These are phyloP conservation scores for Scleromitrula shiraiana DNA, from an alignment of 2,329 filamentous ascomycete genomes.

Conservation along the genomic window DNA sequence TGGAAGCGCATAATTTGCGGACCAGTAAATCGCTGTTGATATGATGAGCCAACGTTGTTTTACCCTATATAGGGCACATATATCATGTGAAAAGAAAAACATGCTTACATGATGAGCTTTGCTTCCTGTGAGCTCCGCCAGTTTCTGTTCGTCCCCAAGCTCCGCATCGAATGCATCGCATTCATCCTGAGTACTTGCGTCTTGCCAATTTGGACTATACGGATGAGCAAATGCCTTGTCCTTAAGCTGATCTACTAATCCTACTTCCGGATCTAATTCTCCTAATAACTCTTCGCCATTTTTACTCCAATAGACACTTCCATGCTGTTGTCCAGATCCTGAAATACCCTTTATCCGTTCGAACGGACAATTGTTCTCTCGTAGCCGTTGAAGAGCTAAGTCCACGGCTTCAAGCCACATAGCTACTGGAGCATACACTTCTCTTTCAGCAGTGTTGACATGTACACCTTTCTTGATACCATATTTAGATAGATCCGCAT, in stretches of 20 bases:
- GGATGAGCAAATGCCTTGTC: constrained; percentile 67
- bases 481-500: constrained; percentile 73
- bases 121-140: constrained; percentile 80
- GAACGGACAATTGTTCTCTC: constrained; percentile 63
- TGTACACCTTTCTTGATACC: constrained; percentile 81
- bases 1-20: constrained; percentile 89
- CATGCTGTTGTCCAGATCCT: constrained; percentile 94
- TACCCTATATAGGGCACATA: background rate
- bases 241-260: constrained; percentile 64
- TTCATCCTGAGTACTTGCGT: constrained; percentile 86
- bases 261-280: constrained; percentile 49
- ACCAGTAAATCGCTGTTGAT: constrained; percentile 78
- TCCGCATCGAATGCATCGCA: constrained; percentile 78
- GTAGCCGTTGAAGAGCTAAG: constrained; percentile 68
- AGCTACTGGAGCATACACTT: constrained; percentile 87
- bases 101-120: constrained; percentile 83
- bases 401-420: constrained; percentile 94
- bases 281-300: constrained; percentile 58
- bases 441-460: constrained; percentile 70
- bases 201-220: constrained; percentile 95
- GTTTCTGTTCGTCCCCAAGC: constrained; percentile 55
- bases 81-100: background rate
- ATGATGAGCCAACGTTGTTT: constrained; percentile 10
- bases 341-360: constrained; percentile 70
- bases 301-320: constrained; percentile 85